Conservation (phyloP, 768 basidiomycete species). For the Amanita pseudoporphyria region DNA sequence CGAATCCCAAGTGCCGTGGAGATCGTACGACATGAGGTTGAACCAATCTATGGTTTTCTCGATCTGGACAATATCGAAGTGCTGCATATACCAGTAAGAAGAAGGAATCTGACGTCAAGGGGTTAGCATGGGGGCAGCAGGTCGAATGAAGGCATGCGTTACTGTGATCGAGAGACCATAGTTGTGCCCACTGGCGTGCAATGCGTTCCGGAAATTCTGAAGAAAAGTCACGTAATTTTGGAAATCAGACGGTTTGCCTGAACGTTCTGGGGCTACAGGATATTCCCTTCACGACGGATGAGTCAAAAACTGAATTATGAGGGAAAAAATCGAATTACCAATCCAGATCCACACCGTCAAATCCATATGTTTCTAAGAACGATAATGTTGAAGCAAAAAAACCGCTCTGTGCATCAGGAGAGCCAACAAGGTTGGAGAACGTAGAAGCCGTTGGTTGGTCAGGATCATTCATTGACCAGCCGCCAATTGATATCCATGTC, state of each 20-base stretch:
- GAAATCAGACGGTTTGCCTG: constrained; percentile 16
- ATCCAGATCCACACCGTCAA: constrained; percentile 19
- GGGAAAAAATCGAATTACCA: too few relatives aligned
- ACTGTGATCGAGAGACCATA: constrained; percentile 20
- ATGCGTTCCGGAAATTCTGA: constrained; percentile 13
- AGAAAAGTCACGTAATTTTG: constrained; percentile 17
- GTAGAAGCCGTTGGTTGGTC: constrained; percentile 19
- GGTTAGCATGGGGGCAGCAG: too few relatives aligned
- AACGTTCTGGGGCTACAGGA: constrained; percentile 17
- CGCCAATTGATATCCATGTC: constrained; percentile 18
- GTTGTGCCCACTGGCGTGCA: constrained; percentile 10
- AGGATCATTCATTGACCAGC: constrained; percentile 19
- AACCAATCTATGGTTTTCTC: constrained; percentile 5
- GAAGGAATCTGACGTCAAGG: too few relatives aligned
- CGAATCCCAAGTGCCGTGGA: constrained; percentile 15
- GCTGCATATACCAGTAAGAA: constrained; percentile 21
- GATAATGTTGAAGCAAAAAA: constrained; percentile 15
- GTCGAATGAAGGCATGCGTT: too few relatives aligned
- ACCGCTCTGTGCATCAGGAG: constrained; percentile 9
- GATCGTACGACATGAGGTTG: constrained; percentile 9
- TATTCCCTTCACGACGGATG: too few relatives aligned
- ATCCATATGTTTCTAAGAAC: constrained; percentile 17
- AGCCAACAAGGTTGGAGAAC: constrained; percentile 15
- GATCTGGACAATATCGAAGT: constrained; percentile 14
- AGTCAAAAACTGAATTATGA: too few relatives aligned